Evolutionary conservation across 2,329 filamentous ascomycete genomes (phyloP).

Genomic region (Penicillium vulpinum): DNA sequence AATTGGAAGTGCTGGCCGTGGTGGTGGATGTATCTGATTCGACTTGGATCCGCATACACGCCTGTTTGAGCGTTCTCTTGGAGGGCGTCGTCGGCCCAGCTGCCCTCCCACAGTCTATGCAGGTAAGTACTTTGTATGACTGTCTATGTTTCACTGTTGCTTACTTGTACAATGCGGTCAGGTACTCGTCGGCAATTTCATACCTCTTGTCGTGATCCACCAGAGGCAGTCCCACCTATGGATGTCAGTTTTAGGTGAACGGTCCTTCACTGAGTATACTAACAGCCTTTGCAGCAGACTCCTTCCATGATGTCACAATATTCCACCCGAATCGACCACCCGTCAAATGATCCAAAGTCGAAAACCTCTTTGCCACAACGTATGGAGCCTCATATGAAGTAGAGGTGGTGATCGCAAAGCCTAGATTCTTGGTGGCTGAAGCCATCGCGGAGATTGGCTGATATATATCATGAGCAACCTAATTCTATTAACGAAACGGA

Average conservation of each 20-base stretch:
- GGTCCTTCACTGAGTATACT: not conserved
- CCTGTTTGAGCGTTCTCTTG: slow-evolving; percentile 8
- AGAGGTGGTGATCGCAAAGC: slow-evolving; percentile 52
- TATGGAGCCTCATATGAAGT: slow-evolving; percentile 56
- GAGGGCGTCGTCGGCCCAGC: slow-evolving; percentile 2
- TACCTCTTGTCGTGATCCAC: slow-evolving; percentile 24
- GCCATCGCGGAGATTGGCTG: slow-evolving; percentile 46
- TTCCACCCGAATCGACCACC: slow-evolving; percentile 53
- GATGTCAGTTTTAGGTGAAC: not conserved
- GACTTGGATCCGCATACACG: slow-evolving; percentile 20
- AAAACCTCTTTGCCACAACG: slow-evolving; percentile 53
- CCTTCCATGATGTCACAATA: slow-evolving; percentile 48
- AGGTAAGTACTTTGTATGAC: not conserved
- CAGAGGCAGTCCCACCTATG: slow-evolving; percentile 39
- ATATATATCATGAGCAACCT: not conserved
- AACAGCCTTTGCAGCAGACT: slow-evolving; percentile 22
- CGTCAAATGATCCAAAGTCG: slow-evolving; percentile 53
- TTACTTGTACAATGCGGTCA: slow-evolving; percentile 4
- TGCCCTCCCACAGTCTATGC: not conserved
- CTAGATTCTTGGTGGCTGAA: slow-evolving; percentile 45
- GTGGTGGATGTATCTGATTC: slow-evolving; percentile 23
- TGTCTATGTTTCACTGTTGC: not conserved
- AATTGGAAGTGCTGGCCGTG: slow-evolving; percentile 31
- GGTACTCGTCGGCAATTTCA: slow-evolving; percentile 3
- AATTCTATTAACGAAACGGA: not conserved